phyloP scores from a whole-genome alignment of 441 rosid genomes.

The Jatropha multifida region DNA sequence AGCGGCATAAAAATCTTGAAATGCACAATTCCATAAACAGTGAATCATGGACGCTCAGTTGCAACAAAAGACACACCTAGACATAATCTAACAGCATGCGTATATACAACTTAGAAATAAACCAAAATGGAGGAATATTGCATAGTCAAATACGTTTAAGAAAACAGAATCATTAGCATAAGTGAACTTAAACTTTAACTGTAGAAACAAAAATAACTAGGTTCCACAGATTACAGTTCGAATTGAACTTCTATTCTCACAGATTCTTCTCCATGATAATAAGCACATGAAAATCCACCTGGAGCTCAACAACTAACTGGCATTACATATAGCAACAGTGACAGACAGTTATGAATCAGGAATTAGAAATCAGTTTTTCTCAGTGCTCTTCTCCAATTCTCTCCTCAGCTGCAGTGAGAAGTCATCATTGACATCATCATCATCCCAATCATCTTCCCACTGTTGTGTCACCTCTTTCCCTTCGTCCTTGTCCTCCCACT shows the following conservation, averaged over 20 bases:
- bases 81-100: too few relatives aligned
- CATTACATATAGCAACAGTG: background rate
- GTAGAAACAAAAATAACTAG: background rate
- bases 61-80: too few relatives aligned
- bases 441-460: constrained; percentile 99
- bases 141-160: background rate
- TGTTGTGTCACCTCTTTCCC: constrained; percentile 69
- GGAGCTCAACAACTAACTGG: constrained; percentile 6
- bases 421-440: constrained; percentile 87
- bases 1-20: background rate
- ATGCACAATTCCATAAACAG: background rate
- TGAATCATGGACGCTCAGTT: background rate
- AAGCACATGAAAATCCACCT: constrained; percentile 3
- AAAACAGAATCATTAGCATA: background rate
- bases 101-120: too few relatives aligned
- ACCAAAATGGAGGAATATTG: background rate
- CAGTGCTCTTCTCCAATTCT: constrained; percentile 59
- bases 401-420: constrained; percentile 82
- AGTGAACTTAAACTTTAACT: background rate
- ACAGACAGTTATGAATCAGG: constrained; percentile 2
- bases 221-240: background rate
- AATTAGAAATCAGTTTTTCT: constrained; percentile 40
- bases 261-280: constrained; percentile 11
- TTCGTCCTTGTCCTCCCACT: constrained; percentile 77
- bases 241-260: background rate